A percentile compares a stretch with the other conserved stretches of the same genome.
Conservation (phyloP, 306 rosid genomes). For the Astragalus membranaceus region DNA sequence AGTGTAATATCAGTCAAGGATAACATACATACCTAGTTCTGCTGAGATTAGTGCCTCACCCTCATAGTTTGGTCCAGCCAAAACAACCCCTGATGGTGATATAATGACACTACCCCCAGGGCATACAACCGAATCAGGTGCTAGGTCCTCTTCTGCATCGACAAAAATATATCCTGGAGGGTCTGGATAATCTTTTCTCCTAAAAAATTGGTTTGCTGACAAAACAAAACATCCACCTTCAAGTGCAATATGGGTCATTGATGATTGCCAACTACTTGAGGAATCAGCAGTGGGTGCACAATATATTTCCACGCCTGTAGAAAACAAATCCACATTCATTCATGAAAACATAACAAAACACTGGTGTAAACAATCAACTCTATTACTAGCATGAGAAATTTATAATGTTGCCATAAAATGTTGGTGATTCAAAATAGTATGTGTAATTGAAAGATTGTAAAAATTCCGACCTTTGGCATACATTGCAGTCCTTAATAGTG, state of each 20-base stretch:
- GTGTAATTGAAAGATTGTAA: background rate
- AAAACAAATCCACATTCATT: conserved; percentile 3
- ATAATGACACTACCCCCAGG: conserved; percentile 87
- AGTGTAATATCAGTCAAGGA: background rate
- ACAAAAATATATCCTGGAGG: conserved; percentile 70
- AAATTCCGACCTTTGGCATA: conserved; percentile 69
- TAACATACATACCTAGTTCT: conserved; percentile 57
- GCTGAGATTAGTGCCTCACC: conserved; percentile 85
- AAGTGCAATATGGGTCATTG: conserved; percentile 80
- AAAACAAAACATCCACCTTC: conserved; percentile 96
- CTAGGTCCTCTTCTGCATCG: conserved; percentile 58
- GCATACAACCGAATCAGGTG: conserved; percentile 77
- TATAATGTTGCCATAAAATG: background rate
- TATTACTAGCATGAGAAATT: background rate
- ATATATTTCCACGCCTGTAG: conserved; percentile 75
- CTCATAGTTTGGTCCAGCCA: conserved; percentile 83
- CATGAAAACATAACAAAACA: background rate
- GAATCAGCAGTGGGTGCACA: conserved; percentile 97
- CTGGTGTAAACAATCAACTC: background rate
- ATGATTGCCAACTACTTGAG: conserved; percentile 74
- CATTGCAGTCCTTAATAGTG: conserved; percentile 81
- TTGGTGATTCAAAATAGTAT: too few species aligned
- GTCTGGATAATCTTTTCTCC: conserved; percentile 80
- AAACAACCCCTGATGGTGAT: conserved; percentile 75
- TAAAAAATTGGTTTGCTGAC: conserved; percentile 87